Conservation (phyloP, 306 rosid species). For the Mucuna pruriens region DNA sequence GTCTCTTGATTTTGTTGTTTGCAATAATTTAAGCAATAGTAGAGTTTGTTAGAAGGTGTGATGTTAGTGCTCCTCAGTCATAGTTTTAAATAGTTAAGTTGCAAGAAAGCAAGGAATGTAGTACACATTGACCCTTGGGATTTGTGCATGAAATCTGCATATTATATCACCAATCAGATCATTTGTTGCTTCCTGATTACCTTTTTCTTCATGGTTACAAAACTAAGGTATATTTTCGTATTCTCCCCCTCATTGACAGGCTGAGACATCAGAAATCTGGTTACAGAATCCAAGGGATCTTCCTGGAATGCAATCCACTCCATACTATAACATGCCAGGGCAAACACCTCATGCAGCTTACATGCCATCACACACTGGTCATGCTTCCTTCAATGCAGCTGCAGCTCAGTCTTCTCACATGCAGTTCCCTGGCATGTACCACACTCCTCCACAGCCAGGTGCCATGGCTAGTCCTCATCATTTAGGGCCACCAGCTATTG, state of each 20-base stretch:
- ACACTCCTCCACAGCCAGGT: constrained; percentile 76
- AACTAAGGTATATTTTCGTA: constrained; percentile 1
- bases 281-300: constrained; percentile 92
- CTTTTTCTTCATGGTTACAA: neutral
- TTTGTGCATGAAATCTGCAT: neutral
- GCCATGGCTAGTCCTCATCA: constrained; percentile 80
- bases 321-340: constrained; percentile 86
- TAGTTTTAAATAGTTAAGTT: neutral
- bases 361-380: constrained; percentile 85
- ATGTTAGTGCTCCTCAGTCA: too few species aligned
- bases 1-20: too few species aligned
- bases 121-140: too few species aligned
- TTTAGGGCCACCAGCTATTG: constrained; percentile 84
- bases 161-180: neutral
- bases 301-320: constrained; percentile 81
- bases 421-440: constrained; percentile 98
- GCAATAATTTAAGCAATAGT: too few species aligned
- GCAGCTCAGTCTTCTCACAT: constrained; percentile 96
- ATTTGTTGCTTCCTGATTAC: neutral
- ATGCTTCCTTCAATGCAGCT: constrained; percentile 79
- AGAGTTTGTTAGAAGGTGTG: too few species aligned
- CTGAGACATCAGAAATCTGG: constrained; percentile 97
- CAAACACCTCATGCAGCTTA: constrained; percentile 83
- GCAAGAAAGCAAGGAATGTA: neutral
- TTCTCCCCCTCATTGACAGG: constrained; percentile 52